phyloP scores from a whole-genome alignment of 1,284 basidiomycete species.

The Cryptococcus sp. region DNA sequence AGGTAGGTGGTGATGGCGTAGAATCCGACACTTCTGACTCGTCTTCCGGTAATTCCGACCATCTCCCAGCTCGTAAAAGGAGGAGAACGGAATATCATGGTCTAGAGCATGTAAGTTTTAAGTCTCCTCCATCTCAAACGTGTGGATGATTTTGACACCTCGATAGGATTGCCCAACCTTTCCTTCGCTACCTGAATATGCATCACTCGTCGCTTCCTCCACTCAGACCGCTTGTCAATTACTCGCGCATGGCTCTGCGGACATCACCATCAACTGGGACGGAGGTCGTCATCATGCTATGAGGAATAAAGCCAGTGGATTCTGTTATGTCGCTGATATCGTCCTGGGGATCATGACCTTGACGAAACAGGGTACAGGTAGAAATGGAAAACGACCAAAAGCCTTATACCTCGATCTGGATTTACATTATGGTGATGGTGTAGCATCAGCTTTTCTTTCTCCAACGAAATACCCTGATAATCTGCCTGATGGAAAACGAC shows the following conservation, averaged over 20 bases:
- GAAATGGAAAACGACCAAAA: conserved; percentile 50
- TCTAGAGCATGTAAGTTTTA: conserved; percentile 58
- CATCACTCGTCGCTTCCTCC: conserved; percentile 67
- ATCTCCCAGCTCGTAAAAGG: conserved; percentile 12
- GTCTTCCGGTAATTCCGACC: no score
- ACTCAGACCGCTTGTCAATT: conserved; percentile 65
- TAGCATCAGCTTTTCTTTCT: conserved; percentile 65
- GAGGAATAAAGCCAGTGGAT: conserved; percentile 72
- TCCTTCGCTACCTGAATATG: conserved; percentile 62
- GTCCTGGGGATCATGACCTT: conserved; percentile 63
- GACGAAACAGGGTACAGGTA: conserved; percentile 18
- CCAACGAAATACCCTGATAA: conserved; percentile 8
- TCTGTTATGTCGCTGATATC: conserved; percentile 90
- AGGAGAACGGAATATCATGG: conserved; percentile 52
- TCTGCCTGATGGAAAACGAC: conserved; percentile 22
- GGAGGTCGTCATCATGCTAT: conserved; percentile 57
- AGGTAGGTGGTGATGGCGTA: not conserved
- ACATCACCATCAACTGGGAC: conserved; percentile 76
- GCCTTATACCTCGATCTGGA: conserved; percentile 90
- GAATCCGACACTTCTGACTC: not conserved
- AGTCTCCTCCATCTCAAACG: not conserved
- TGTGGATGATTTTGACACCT: not conserved
- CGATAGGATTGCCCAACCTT: conserved; percentile 77
- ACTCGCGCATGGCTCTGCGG: conserved; percentile 54
- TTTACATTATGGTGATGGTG: conserved; percentile 79